phyloP scores from a whole-genome alignment of 1,139 yeast species.

The Debaryomyces udenii region DNA sequence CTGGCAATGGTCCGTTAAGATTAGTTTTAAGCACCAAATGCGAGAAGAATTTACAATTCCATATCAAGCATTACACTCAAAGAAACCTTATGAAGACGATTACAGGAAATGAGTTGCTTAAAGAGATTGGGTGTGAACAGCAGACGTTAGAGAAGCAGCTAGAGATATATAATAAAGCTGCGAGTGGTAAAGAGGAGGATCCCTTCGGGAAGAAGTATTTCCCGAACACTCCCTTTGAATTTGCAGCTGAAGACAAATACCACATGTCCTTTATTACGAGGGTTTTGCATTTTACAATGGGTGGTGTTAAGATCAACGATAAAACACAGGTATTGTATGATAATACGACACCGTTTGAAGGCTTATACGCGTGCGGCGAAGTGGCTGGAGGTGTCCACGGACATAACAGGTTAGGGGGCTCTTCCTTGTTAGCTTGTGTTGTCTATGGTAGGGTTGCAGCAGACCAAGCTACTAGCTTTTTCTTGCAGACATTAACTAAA shows the following conservation, averaged over 20 bases:
- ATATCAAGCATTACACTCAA: constrained; percentile 66
- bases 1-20: constrained; percentile 55
- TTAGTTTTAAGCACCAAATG: constrained; percentile 49
- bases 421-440: constrained; percentile 78
- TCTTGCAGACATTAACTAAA: constrained; percentile 34
- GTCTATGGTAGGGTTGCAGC: constrained; percentile 74
- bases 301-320: constrained; percentile 73
- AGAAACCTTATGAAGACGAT: constrained; percentile 63
- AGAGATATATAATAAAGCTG: constrained; percentile 47
- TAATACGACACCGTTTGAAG: constrained; percentile 49
- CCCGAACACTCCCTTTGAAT: constrained; percentile 52
- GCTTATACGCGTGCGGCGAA: constrained; percentile 79
- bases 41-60: constrained; percentile 52
- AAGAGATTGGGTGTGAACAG: constrained; percentile 42
- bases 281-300: constrained; percentile 86
- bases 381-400: constrained; percentile 86
- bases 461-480: constrained; percentile 41
- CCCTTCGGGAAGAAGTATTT: constrained; percentile 54
- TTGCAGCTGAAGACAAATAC: constrained; percentile 30
- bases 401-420: constrained; percentile 74
- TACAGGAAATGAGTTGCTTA: constrained; percentile 51
- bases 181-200: constrained; percentile 46
- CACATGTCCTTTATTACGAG: constrained; percentile 67
- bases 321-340: constrained; percentile 56
- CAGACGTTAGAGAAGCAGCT: constrained; percentile 40